Conservation (phyloP, 768 basidiomycete species). For the Paxillus rubicundulus region DNA sequence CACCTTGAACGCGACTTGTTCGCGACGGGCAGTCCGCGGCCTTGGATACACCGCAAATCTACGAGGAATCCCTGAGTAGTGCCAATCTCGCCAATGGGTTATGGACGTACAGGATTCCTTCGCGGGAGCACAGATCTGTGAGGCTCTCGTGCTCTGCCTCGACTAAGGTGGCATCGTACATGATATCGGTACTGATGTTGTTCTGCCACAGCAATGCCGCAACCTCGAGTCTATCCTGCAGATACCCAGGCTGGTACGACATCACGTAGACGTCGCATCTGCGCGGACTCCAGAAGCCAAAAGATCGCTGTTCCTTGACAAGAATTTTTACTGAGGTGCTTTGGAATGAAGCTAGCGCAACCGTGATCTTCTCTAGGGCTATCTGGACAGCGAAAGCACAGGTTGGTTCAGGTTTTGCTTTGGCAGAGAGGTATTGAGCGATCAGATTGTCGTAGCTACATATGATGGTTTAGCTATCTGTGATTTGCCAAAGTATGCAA, state of each 20-base stretch:
- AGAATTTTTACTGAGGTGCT: slow-evolving; percentile 61
- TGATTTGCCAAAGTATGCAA: background rate
- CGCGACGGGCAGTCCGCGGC: slow-evolving; percentile 54
- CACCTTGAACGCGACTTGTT: slow-evolving; percentile 72
- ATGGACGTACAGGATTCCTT: slow-evolving; percentile 74
- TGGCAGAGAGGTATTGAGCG: slow-evolving; percentile 52
- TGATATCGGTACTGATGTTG: slow-evolving; percentile 81
- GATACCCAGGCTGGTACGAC: slow-evolving; percentile 69
- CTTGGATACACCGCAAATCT: slow-evolving; percentile 54
- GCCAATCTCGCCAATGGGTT: background rate
- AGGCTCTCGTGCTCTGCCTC: slow-evolving; percentile 64
- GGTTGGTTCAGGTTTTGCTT: slow-evolving; percentile 49
- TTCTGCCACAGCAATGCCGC: slow-evolving; percentile 76
- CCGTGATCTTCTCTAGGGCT: slow-evolving; percentile 73
- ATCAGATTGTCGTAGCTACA: slow-evolving; percentile 74
- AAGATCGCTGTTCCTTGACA: slow-evolving; percentile 76
- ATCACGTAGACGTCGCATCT: slow-evolving; percentile 86
- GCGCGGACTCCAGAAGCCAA: slow-evolving; percentile 88
- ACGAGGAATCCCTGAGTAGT: slow-evolving; percentile 41
- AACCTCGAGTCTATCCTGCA: slow-evolving; percentile 77
- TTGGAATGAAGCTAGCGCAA: slow-evolving; percentile 67
- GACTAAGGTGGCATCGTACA: slow-evolving; percentile 75
- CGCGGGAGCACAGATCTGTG: slow-evolving; percentile 66
- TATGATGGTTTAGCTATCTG: background rate
- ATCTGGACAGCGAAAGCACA: slow-evolving; percentile 78